Base-by-base conservation (phyloP, 2,329 filamentous ascomycete genomes). In the Stylonectria norvegica region DNA sequence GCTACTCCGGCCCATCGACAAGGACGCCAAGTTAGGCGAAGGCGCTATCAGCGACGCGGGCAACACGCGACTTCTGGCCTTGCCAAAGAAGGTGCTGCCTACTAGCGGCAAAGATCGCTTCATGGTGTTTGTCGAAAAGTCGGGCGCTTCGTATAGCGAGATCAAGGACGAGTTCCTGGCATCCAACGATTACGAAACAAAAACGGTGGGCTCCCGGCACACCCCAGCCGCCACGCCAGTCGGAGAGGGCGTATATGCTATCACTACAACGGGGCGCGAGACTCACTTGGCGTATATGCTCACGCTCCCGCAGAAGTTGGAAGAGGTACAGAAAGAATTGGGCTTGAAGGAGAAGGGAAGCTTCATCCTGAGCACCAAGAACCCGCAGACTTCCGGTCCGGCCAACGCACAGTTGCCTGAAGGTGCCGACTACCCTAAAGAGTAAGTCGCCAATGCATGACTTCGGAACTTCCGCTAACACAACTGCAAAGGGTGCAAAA, bases 31-130 rank as follows among this genome's bases (percentile, higher is more conserved):
- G 30, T 70, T 93, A 27, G 73, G 77, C 16, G 63, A 68, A 6
- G 72, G 69, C 0, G 55, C 70, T 0, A 65, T 79, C 17, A 60
- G 65, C 20, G 70, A 78, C 44, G 64, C 63, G 5, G 70, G 74
- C 10, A 85, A 85, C 58, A 84, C 81, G 42, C 79, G 89, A 11
- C 68, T 95, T 4, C 70, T 94, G 36, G 81, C 84, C 1, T 66
- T 96, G 14, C 89, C 89, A 0, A 95, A 95, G 67, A 95, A 95
- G 62, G 78, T 79, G 3, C 78, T 93, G 8, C 89, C 89, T 0
- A 75, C 76, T 38, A 83, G 76, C 15, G 76, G 77, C 11, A 68
- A 67, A 9, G 87, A 94, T 51, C 71, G 79, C 9, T 90, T 88
- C 66, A 84, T 93, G 73, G 79, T 78, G 1, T 94, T 95, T 61